phyloP scores from a whole-genome alignment of 257 asterid species.

The Solanum bulbocastanum region DNA sequence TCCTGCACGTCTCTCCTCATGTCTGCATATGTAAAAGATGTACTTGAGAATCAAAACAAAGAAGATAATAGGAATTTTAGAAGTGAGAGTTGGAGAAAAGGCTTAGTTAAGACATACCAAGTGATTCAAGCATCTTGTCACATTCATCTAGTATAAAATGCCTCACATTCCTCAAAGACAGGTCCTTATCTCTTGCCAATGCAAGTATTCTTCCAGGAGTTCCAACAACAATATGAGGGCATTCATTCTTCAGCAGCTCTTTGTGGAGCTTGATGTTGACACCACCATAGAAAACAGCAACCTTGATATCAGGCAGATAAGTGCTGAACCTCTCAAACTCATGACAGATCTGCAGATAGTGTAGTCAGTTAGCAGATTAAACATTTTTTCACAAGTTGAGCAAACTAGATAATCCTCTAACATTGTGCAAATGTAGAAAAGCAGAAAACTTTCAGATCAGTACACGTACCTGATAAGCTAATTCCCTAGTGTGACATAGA shows the following conservation, averaged over 20 bases:
- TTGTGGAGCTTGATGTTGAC: conserved; percentile 68
- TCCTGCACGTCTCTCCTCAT: conserved; percentile 96
- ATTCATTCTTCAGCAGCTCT: conserved; percentile 83
- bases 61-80: not conserved
- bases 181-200: conserved; percentile 73
- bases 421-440: not conserved
- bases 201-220: conserved; percentile 86
- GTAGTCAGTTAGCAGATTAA: not conserved
- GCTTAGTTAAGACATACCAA: conserved; percentile 37
- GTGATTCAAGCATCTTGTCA: conserved; percentile 92
- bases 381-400: not conserved
- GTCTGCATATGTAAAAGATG: conserved; percentile 25
- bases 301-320: conserved; percentile 60
- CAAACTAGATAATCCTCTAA: not conserved
- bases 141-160: conserved; percentile 88
- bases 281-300: conserved; percentile 87
- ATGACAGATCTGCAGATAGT: conserved; percentile 60
- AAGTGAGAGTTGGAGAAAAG: not conserved
- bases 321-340: conserved; percentile 91
- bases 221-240: conserved; percentile 88
- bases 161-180: conserved; percentile 70
- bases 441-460: not conserved
- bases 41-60: not conserved
- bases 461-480: conserved; percentile 69
- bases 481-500: conserved; percentile 71